phyloP scores from a whole-genome alignment of 1,284 basidiomycete genomes.

The Cutaneotrichosporon dermatis region DNA sequence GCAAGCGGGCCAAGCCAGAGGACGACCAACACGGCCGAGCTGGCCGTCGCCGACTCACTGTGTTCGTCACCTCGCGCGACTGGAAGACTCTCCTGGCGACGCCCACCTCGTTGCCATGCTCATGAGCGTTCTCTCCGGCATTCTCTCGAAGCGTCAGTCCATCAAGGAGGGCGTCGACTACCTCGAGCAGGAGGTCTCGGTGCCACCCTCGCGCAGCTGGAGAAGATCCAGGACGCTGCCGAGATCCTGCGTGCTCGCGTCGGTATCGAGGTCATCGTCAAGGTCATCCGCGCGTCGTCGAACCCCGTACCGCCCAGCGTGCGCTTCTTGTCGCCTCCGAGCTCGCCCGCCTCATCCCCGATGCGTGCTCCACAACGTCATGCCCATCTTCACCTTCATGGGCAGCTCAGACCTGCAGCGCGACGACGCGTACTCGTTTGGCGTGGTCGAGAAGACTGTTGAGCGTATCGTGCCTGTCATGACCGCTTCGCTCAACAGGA shows the following conservation, averaged over 20 bases:
- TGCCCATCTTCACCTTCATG: conserved; percentile 99
- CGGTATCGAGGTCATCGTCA: conserved; percentile 72
- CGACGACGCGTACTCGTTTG: conserved; percentile 92
- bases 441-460: conserved; percentile 91
- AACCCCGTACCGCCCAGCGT: conserved; percentile 93
- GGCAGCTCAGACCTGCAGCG: conserved; percentile 93
- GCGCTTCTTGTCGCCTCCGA: conserved; percentile 84
- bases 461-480: conserved; percentile 91
- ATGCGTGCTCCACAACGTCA: conserved; percentile 87
- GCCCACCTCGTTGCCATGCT: conserved; percentile 67
- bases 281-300: conserved; percentile 76
- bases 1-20: conserved; percentile 31
- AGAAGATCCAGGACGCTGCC: conserved; percentile 53
- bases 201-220: conserved; percentile 66
- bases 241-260: conserved; percentile 46
- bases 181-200: conserved; percentile 82
- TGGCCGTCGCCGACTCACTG: conserved; percentile 57
- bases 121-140: conserved; percentile 66
- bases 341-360: conserved; percentile 77
- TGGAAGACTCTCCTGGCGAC: conserved; percentile 61
- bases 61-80: conserved; percentile 66
- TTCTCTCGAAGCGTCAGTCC: conserved; percentile 55
- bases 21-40: conserved; percentile 24
- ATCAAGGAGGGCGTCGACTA: conserved; percentile 63
- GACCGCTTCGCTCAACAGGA: conserved; percentile 67